These are phyloP conservation scores for Oxyria digyna DNA, from an alignment of 148 eudicot species.

Conservation along the genomic window DNA sequence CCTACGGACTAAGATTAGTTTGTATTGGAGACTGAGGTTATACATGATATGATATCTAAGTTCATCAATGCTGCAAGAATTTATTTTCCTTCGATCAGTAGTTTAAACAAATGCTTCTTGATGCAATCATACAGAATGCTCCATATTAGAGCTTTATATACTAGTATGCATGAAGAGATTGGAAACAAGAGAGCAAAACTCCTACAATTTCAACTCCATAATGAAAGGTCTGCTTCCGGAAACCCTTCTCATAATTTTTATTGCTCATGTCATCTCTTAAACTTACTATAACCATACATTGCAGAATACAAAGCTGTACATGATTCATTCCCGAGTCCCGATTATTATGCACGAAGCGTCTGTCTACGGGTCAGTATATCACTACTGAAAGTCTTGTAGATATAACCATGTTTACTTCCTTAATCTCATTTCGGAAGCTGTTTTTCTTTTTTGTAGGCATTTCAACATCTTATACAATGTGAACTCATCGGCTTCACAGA, in stretches of 20 bases:
- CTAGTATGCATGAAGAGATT: conserved; percentile 89
- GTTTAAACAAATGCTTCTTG: conserved; percentile 1
- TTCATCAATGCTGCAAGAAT: neutral
- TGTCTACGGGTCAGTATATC: conserved; percentile 61
- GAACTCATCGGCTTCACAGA: conserved; percentile 54
- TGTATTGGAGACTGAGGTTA: neutral
- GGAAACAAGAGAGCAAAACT: conserved; percentile 66
- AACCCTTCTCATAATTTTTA: neutral
- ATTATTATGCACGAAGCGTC: conserved; percentile 56
- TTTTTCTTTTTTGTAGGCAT: conserved; percentile 39
- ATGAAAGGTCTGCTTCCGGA: conserved; percentile 57
- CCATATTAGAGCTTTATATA: conserved; percentile 64
- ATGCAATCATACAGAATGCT: conserved; percentile 52
- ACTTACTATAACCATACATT: conserved; percentile 2
- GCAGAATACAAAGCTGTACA: conserved; percentile 79
- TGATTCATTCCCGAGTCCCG: conserved; percentile 63
- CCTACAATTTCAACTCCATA: conserved; percentile 71
- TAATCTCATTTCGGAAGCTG: neutral
- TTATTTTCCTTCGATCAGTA: neutral
- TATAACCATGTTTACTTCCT: neutral
- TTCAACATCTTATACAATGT: conserved; percentile 77
- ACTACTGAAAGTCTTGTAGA: neutral
- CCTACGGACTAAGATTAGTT: neutral
- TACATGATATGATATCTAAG: neutral
- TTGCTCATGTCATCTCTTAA: neutral